Evolutionary conservation across 1,284 basidiomycete genomes (phyloP).

Genomic region (Fomes fomentarius): DNA sequence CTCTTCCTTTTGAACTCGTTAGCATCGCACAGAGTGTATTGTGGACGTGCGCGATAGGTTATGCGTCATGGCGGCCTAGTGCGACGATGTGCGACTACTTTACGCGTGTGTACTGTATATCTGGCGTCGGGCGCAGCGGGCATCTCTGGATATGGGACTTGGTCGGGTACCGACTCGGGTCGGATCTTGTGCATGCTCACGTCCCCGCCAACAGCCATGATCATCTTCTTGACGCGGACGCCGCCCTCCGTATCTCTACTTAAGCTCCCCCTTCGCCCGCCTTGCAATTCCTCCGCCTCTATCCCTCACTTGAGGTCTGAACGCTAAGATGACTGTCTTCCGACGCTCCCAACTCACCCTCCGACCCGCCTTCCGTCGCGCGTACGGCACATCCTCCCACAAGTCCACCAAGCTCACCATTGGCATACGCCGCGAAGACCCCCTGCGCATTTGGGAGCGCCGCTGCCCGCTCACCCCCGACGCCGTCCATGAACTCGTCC

Average conservation of each 20-base stretch:
- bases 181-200: conserved; percentile 23
- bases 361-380: conserved; percentile 10
- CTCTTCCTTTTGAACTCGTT: no score
- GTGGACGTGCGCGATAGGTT: no score
- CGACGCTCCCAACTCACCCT: conserved; percentile 30
- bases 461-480: conserved; percentile 81
- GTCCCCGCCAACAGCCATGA: conserved; percentile 10
- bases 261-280: background rate
- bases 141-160: background rate
- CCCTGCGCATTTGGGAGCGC: conserved; percentile 84
- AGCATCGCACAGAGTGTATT: no score
- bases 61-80: no score
- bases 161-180: conserved; percentile 15
- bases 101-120: no score
- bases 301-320: background rate
- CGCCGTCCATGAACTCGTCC: conserved; percentile 63
- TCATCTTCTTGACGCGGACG: background rate
- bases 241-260: background rate
- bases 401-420: conserved; percentile 42
- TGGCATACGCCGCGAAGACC: conserved; percentile 81
- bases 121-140: no score
- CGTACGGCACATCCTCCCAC: conserved; percentile 13
- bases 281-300: no score
- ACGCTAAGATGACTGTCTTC: conserved; percentile 28
- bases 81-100: no score